Conservation (phyloP, 169 alveolate genomes). For the Cryptosporidium meleagridis region DNA sequence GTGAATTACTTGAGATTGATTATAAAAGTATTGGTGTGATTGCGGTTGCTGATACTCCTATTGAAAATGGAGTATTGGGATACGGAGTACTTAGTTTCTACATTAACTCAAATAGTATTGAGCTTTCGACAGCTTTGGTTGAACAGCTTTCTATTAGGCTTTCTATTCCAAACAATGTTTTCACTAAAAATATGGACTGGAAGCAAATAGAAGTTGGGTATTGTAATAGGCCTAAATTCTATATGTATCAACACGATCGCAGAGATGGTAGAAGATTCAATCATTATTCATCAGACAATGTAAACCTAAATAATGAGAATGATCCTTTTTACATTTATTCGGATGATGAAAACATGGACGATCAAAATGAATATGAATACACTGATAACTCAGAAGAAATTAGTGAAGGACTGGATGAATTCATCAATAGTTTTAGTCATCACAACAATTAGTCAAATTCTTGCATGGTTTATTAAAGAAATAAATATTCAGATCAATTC, state of each 20-base stretch:
- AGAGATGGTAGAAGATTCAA: not conserved
- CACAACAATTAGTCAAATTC: not conserved
- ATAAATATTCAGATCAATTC: not conserved
- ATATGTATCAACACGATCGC: conserved; percentile 5
- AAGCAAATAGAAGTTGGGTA: conserved; percentile 57
- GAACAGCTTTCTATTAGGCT: conserved; percentile 11
- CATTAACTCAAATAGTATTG: conserved; percentile 19
- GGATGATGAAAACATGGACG: not conserved
- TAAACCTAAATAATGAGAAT: not conserved
- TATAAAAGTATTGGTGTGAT: conserved; percentile 36
- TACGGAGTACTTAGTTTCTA: conserved; percentile 60
- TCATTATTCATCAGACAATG: not conserved
- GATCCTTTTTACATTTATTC: conserved; percentile 1
- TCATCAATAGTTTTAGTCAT: not conserved
- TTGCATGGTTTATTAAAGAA: no score
- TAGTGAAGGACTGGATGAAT: not conserved
- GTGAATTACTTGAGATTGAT: not conserved
- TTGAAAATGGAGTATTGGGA: conserved; percentile 17
- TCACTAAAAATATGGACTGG: conserved; percentile 29
- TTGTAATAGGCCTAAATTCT: conserved; percentile 47
- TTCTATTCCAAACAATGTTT: not conserved
- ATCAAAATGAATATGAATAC: not conserved
- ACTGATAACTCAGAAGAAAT: not conserved
- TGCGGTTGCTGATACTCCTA: conserved; percentile 73
- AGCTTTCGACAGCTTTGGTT: not conserved